Evolutionary conservation across 1,139 yeast species (phyloP).

Genomic region (Hansenula anomala): DNA sequence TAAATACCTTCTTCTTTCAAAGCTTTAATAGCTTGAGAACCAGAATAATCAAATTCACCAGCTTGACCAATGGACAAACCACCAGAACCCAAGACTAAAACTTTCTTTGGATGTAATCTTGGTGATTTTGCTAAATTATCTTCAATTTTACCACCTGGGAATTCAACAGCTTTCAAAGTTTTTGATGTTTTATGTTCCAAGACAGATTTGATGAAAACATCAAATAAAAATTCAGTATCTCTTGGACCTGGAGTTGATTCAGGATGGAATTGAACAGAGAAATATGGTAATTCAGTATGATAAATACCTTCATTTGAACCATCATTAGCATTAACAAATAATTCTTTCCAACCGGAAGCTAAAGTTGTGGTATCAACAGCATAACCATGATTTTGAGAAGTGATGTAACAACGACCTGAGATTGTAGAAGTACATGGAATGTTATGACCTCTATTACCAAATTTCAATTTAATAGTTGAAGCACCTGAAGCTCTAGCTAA

Average conservation of each 20-base stretch:
- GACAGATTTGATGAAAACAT: constrained; percentile 84
- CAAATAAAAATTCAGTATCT: constrained; percentile 96
- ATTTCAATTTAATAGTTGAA: constrained; percentile 82
- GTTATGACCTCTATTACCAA: constrained; percentile 99
- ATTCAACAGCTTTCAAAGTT: constrained; percentile 63
- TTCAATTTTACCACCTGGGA: constrained; percentile 83
- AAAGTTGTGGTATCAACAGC: constrained; percentile 87
- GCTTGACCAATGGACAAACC: constrained; percentile 99
- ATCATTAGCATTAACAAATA: constrained; percentile 94
- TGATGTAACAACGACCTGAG: constrained; percentile 95
- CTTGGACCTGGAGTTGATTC: constrained; percentile 99
- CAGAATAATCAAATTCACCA: constrained; percentile 98
- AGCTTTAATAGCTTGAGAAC: constrained; percentile 93
- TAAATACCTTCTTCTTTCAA: constrained; percentile 96
- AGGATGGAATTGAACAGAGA: constrained; percentile 99
- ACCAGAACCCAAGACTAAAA: constrained; percentile 95
- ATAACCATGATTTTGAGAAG: constrained; percentile 98
- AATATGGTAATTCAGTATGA: constrained; percentile 80
- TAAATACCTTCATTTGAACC: constrained; percentile 98
- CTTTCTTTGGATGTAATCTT: constrained; percentile 83
- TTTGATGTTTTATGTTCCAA: constrained; percentile 55
- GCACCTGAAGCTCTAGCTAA: constrained; percentile 97
- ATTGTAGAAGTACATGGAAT: constrained; percentile 94
- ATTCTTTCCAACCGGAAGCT: constrained; percentile 82
- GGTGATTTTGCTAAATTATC: constrained; percentile 76